These are phyloP conservation scores for Orbilia oligospora DNA, from an alignment of 2,329 filamentous ascomycete species.

Conservation along the genomic window DNA sequence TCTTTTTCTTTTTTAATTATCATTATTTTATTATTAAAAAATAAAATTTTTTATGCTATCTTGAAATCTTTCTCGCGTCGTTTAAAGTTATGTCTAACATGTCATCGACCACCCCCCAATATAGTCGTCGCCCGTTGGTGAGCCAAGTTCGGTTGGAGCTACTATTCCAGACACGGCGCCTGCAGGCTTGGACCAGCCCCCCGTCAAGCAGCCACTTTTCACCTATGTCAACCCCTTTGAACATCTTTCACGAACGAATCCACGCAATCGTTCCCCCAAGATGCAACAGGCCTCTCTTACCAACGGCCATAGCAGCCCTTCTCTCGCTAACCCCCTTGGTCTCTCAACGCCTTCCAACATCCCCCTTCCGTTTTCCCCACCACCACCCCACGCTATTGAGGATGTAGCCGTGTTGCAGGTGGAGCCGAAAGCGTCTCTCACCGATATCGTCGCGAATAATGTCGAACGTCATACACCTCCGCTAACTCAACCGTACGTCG, in stretches of 20 bases:
- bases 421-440: slow-evolving; percentile 75
- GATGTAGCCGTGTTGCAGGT: slow-evolving; percentile 33
- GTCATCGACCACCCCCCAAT: slow-evolving; percentile 1
- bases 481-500: slow-evolving; percentile 55
- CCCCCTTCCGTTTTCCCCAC: slow-evolving; percentile 52
- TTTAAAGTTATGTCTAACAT: slow-evolving; percentile 27
- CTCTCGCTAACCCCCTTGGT: slow-evolving; percentile 65
- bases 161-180: slow-evolving; percentile 52
- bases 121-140: slow-evolving; percentile 40
- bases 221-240: slow-evolving; percentile 82
- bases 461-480: slow-evolving; percentile 52
- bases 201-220: slow-evolving; percentile 71
- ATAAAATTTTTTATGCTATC: not conserved
- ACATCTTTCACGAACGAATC: slow-evolving; percentile 77
- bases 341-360: slow-evolving; percentile 53
- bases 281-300: slow-evolving; percentile 18
- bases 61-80: not conserved
- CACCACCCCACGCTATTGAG: slow-evolving; percentile 37
- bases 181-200: slow-evolving; percentile 60
- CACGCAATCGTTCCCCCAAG: slow-evolving; percentile 73
- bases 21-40: no score
- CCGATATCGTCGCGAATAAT: slow-evolving; percentile 62
- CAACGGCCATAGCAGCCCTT: slow-evolving; percentile 63
- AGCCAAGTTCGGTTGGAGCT: slow-evolving; percentile 39
- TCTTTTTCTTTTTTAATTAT: no score